Base-by-base conservation (phyloP, 2,329 filamentous ascomycete genomes). In the Leptographium flavum region DNA sequence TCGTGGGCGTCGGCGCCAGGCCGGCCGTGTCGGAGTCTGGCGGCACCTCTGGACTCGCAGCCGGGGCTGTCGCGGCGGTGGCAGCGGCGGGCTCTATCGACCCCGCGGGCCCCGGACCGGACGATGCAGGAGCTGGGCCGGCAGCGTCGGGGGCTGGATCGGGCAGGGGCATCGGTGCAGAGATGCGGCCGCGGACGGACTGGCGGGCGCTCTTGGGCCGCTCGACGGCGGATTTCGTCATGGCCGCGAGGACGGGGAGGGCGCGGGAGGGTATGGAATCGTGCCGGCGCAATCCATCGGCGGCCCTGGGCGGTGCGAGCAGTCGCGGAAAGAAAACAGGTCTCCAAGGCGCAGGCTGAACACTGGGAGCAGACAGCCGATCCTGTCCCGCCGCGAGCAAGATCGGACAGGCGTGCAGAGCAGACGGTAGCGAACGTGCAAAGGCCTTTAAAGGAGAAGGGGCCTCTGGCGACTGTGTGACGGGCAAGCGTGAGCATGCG, bases 141-240 rank as follows among this genome's bases (percentile, higher is more conserved):
- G n/a, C 21, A 3, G 10, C 21, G 4, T 11, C 17, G 17, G 42
- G 35, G n/a, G 37, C 9, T 15, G 35, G 27, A n/a, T 42, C 71
- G 17, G 63, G 57, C 21, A 80, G 70, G 2, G 74, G 74, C 40
- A 80, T 79, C 14, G 77, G 77, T 7, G 66, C 68, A 27, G 75
- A 79, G 49, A 80, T 79, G 52, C 69, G 73, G 49, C 74, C 75
- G 33, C 76, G 70, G 49, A 79, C 71, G 30, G 70, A 69, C 45
- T 60, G 58, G 52, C 65, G 60, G 46, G 59, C 60, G 33, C 63
- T 57, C 52, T 65, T 66, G 45, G 60, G 63, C 51, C 63, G 61
- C 50, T 62, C 62, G 10, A 47, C n/a, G 40, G 59, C 58, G 3
- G 42, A 38, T 43, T 35, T 49, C 27, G 46, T 50, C 19, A 25